A percentile compares a stretch with the other conserved stretches of the same genome.
Evolutionary conservation across 495 filamentous ascomycete genomes (phyloP).

Genomic region (Penicillium nucicola): DNA sequence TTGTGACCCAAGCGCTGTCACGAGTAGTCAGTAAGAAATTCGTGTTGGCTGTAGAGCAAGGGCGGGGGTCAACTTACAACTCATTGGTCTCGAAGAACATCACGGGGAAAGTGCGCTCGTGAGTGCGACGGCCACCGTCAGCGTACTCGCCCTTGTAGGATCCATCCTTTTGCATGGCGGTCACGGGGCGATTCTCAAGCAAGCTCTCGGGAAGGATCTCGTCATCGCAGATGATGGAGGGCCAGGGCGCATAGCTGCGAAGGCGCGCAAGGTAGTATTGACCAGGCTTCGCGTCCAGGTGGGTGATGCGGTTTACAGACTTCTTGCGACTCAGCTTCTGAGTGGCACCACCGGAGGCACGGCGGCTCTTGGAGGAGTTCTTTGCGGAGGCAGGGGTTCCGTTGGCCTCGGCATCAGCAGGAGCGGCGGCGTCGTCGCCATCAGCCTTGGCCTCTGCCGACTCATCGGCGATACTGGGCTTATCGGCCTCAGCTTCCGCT

Average conservation of each 20-base stretch:
- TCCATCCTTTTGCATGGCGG: conserved; percentile 73
- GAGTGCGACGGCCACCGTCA: conserved; percentile 76
- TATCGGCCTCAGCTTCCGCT: conserved; percentile 24
- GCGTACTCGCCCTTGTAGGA: conserved; percentile 78
- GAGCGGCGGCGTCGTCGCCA: conserved; percentile 22
- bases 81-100: conserved; percentile 94
- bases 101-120: conserved; percentile 82
- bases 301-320: conserved; percentile 64
- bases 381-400: conserved; percentile 46
- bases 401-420: conserved; percentile 34
- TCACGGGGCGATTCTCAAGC: conserved; percentile 71
- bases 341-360: conserved; percentile 62
- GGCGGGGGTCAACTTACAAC: conserved; percentile 64
- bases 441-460: conserved; percentile 33
- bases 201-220: conserved; percentile 78
- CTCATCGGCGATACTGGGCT: no score
- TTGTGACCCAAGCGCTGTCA: conserved; percentile 77
- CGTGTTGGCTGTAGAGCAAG: background rate
- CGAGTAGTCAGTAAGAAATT: conserved; percentile 5
- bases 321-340: conserved; percentile 83
- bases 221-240: conserved; percentile 85
- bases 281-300: conserved; percentile 78
- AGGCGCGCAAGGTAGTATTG: conserved; percentile 83
- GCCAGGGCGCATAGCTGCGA: conserved; percentile 89
- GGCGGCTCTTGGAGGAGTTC: conserved; percentile 53